Evolutionary conservation across 371 early-diverging fungal genomes (phyloP).

Genomic region (Capillidium rhysosporum): DNA sequence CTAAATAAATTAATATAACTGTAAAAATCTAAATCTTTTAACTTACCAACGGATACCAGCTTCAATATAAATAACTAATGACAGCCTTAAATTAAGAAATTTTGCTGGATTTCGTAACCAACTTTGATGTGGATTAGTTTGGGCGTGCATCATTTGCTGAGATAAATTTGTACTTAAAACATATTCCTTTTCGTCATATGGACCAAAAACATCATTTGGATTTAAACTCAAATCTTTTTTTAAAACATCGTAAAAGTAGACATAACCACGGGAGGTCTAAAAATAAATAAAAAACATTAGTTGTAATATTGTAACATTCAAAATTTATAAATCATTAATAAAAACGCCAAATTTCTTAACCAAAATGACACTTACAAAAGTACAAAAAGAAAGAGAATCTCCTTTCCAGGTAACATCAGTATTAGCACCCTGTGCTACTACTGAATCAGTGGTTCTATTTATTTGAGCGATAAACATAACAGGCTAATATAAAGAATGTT

Average conservation of each 20-base stretch:
- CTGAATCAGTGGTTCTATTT: background rate
- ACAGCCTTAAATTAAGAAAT: background rate
- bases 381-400: background rate
- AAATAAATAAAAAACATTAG: background rate
- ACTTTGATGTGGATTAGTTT: background rate
- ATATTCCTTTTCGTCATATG: background rate
- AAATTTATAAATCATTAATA: background rate
- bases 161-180: background rate
- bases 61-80: background rate
- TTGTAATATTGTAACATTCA: background rate
- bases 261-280: background rate
- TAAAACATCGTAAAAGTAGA: conserved; percentile 1
- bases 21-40: background rate
- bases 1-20: background rate
- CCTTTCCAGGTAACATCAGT: background rate
- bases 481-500: background rate
- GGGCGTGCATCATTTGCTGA: background rate
- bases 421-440: background rate
- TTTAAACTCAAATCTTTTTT: background rate
- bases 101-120: conserved; percentile 3
- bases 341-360: too few relatives aligned
- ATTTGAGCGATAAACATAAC: background rate
- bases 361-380: background rate
- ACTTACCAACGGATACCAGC: conserved; percentile 5
- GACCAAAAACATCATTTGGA: background rate